These are phyloP conservation scores for Xylariales sp. DNA, from an alignment of 2,329 filamentous ascomycete species.

Conservation along the genomic window DNA sequence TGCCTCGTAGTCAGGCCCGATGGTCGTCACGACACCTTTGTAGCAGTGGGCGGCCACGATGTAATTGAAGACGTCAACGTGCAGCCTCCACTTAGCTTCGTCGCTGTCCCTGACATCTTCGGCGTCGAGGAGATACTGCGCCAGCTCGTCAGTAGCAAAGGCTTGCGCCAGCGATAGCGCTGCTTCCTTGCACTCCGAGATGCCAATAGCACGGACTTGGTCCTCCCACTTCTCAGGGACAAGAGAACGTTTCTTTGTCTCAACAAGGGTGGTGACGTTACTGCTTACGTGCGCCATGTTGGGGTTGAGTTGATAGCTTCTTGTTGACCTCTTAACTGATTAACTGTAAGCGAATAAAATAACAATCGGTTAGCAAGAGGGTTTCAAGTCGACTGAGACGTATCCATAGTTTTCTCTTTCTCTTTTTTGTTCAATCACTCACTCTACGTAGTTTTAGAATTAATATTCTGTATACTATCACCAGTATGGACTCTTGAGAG, in stretches of 20 bases:
- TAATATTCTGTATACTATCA: slow-evolving; percentile 66
- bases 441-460: slow-evolving; percentile 51
- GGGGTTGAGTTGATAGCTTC: slow-evolving; percentile 45
- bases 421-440: slow-evolving; percentile 34
- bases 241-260: slow-evolving; percentile 57
- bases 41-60: slow-evolving; percentile 80
- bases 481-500: slow-evolving; percentile 66
- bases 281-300: slow-evolving; percentile 58
- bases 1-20: slow-evolving; percentile 80
- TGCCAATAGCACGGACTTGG: slow-evolving; percentile 70
- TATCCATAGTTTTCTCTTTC: background rate
- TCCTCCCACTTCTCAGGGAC: slow-evolving; percentile 65
- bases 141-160: slow-evolving; percentile 79
- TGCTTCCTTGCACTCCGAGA: slow-evolving; percentile 77
- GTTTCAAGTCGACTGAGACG: background rate
- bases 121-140: slow-evolving; percentile 79
- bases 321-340: slow-evolving; percentile 28
- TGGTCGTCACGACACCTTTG: slow-evolving; percentile 78
- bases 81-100: slow-evolving; percentile 79
- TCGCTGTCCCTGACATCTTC: slow-evolving; percentile 73
- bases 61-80: slow-evolving; percentile 81
- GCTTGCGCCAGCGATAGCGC: slow-evolving; percentile 79
- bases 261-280: slow-evolving; percentile 44
- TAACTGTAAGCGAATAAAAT: slow-evolving; percentile 20
- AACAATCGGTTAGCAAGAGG: slow-evolving; percentile 13